Base-by-base conservation (phyloP, 129 eudicot species). In the Cynara cardunculus region DNA sequence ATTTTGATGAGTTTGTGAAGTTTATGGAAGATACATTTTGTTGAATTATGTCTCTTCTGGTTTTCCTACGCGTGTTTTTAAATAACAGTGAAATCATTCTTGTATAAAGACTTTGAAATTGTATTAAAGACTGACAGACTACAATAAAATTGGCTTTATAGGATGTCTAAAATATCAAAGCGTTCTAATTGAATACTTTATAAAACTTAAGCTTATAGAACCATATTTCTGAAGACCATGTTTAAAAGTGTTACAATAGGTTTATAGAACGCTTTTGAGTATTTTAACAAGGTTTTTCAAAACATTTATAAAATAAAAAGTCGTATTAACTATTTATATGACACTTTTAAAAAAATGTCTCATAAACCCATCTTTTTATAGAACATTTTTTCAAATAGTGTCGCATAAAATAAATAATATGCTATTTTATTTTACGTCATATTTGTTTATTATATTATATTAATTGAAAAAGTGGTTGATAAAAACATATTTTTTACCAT, bases 1-100 rank as follows among this genome's bases (percentile, higher is more conserved):
- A 87, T 84, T 81, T 87, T 82, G 62, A 82, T 73, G 97, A 94
- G 71, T 94, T 94, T 88, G 90, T 91, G 14, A 84, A 87, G 62
- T 62, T 94, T 39, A 86, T 94, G 93, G 87, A 87, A 78, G 85
- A 41, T 66, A 83, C 87, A n/a, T 81, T 78, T 53, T 87, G 85
- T 80, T 87, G 83, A 80, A 65, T 34, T 82, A 44, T 81, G 8
- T 67, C 9, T 71, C 39, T 34, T 72, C 72, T 22, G 61, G 25
- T 32, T 80, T 19, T 22, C 21, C 22, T 26, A 11, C 18, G 5
- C 37, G 7, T 26, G 32, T 22, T 76, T 61, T 76, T 30, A 32
- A 76, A 12, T 61, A 31, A 62, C 12, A 14, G 21, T 71, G 18
- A 65, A 24, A 64, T 65, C 21, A 14, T 77, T 76, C 69, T 32